Conservation (phyloP, 2,329 filamentous ascomycete species). For the Metarhizium humberi region DNA sequence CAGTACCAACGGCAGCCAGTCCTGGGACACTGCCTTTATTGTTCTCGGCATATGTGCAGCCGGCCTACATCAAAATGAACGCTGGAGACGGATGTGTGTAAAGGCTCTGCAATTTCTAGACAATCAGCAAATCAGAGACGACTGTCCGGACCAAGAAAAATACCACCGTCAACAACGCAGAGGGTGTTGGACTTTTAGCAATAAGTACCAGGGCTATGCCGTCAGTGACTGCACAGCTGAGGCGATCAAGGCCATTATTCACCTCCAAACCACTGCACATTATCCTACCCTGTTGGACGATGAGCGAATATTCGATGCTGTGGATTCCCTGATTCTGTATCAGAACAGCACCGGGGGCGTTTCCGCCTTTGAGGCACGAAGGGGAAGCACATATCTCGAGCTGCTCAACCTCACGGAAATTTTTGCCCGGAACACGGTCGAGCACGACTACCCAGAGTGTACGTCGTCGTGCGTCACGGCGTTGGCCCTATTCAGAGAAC, state of each 20-base stretch:
- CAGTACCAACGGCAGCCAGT: background rate
- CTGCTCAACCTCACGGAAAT: background rate
- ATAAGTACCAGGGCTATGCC: too few relatives aligned
- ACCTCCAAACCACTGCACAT: too few relatives aligned
- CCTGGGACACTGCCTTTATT: background rate
- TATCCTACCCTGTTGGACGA: too few relatives aligned
- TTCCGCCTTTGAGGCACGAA: background rate
- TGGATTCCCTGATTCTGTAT: background rate
- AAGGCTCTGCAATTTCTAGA: too few relatives aligned
- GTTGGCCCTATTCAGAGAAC: constrained; percentile 67
- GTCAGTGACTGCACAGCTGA: too few relatives aligned
- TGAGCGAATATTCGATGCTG: background rate
- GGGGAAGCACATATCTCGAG: background rate
- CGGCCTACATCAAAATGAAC: too few relatives aligned
- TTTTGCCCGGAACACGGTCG: background rate
- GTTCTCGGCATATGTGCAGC: background rate
- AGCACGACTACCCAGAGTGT: constrained; percentile 7
- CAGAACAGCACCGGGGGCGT: background rate
- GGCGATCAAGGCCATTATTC: too few relatives aligned
- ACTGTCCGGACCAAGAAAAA: too few relatives aligned
- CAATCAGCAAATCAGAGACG: too few relatives aligned
- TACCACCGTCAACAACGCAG: too few relatives aligned
- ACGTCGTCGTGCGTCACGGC: constrained; percentile 89
- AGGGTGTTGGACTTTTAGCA: too few relatives aligned
- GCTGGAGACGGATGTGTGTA: too few relatives aligned